Evolutionary conservation across 495 filamentous ascomycete genomes (phyloP).

Genomic region (Talaromyces borbonicus): DNA sequence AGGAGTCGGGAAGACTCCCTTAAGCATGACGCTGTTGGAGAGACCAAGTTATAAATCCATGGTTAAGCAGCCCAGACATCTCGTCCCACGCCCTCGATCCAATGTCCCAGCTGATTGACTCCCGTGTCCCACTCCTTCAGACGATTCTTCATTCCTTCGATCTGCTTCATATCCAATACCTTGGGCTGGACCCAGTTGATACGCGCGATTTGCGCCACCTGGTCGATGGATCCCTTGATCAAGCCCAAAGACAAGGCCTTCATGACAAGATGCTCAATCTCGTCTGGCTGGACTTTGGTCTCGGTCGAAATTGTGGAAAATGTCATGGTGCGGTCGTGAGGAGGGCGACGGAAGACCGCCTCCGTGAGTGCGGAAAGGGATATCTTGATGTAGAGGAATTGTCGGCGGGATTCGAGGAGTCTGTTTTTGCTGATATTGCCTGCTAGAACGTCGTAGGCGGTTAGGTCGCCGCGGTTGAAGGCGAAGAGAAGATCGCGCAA

Average conservation of each 20-base stretch:
- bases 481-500: constrained; percentile 89
- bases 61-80: constrained; percentile 79
- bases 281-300: constrained; percentile 80
- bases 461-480: constrained; percentile 92
- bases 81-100: constrained; percentile 83
- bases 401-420: constrained; percentile 66
- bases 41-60: too few relatives aligned
- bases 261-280: constrained; percentile 98
- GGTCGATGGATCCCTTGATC: constrained; percentile 86
- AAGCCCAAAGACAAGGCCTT: constrained; percentile 91
- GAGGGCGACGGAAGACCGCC: constrained; percentile 89
- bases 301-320: constrained; percentile 81
- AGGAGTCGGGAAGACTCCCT: too few relatives aligned
- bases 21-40: too few relatives aligned
- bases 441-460: constrained; percentile 70
- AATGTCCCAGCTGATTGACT: constrained; percentile 88
- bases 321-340: constrained; percentile 87
- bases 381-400: constrained; percentile 93
- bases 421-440: constrained; percentile 66
- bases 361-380: constrained; percentile 92
- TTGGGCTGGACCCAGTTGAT: constrained; percentile 96
- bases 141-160: constrained; percentile 81
- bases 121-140: constrained; percentile 91
- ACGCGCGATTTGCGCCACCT: constrained; percentile 85
- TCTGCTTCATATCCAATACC: constrained; percentile 87